phyloP scores from a whole-genome alignment of 768 basidiomycete genomes.

The Lyophyllum atratum region DNA sequence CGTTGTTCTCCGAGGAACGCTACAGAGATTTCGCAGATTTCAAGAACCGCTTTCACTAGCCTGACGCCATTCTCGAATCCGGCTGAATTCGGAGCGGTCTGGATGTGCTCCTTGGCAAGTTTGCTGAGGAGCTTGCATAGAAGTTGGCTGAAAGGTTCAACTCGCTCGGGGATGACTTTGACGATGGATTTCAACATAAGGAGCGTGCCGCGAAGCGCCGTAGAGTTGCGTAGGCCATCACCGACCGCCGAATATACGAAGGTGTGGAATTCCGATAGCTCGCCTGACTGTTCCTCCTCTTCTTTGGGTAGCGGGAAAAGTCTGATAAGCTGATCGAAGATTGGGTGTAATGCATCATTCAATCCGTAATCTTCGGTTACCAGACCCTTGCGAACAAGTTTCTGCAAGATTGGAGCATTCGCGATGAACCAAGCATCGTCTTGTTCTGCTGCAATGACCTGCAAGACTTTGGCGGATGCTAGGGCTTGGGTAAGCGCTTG shows the following conservation, averaged over 20 bases:
- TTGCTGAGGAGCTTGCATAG: conserved; percentile 86
- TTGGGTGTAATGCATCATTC: conserved; percentile 79
- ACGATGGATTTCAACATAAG: conserved; percentile 88
- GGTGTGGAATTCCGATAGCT: conserved; percentile 73
- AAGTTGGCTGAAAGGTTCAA: conserved; percentile 74
- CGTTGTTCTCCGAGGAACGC: conserved; percentile 85
- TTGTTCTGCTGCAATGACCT: conserved; percentile 82
- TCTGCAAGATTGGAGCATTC: conserved; percentile 75
- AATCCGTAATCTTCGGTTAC: conserved; percentile 76
- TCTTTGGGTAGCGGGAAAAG: conserved; percentile 79
- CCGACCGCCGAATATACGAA: conserved; percentile 75
- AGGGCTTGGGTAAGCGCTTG: conserved; percentile 66
- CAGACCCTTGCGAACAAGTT: conserved; percentile 86
- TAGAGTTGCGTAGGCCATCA: conserved; percentile 78
- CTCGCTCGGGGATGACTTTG: conserved; percentile 75
- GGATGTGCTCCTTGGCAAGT: conserved; percentile 86
- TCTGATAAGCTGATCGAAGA: conserved; percentile 79
- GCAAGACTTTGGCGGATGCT: conserved; percentile 85
- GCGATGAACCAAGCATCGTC: conserved; percentile 77
- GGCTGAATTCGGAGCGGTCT: conserved; percentile 45
- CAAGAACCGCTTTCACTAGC: conserved; percentile 75
- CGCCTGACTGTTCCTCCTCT: conserved; percentile 73
- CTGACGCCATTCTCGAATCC: conserved; percentile 64
- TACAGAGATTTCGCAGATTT: conserved; percentile 83
- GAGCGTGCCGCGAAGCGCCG: conserved; percentile 74